These are phyloP conservation scores for Picea abies DNA, from an alignment of 83 land plant genomes.

Conservation along the genomic window DNA sequence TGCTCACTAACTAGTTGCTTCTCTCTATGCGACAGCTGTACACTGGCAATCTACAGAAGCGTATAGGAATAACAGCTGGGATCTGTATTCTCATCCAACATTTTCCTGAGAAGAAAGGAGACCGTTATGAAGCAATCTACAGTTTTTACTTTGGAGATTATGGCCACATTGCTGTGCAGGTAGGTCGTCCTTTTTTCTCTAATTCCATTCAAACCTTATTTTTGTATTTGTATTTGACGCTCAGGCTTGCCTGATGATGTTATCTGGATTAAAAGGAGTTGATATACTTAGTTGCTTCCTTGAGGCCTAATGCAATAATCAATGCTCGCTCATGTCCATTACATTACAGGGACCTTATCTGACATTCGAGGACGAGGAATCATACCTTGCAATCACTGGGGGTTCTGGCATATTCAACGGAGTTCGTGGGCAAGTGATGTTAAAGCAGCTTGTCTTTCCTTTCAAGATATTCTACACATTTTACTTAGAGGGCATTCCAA, in stretches of 20 bases:
- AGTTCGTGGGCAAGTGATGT: conserved; percentile 75
- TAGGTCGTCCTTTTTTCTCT: background rate
- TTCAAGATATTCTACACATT: conserved; percentile 91
- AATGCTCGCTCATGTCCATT: background rate
- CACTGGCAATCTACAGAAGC: conserved; percentile 27
- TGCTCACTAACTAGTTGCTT: no score
- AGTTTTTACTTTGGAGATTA: conserved; percentile 85
- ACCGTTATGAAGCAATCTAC: conserved; percentile 83
- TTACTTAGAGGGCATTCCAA: conserved; percentile 68
- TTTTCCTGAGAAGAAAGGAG: conserved; percentile 60
- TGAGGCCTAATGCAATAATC: no score
- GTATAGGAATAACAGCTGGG: conserved; percentile 73
- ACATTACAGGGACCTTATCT: conserved; percentile 73
- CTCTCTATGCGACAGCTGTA: no score
- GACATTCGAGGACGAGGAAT: conserved; percentile 60
- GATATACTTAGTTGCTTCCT: no score
- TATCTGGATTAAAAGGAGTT: no score
- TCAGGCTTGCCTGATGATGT: no score
- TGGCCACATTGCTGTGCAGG: conserved; percentile 70
- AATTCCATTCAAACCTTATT: no score
- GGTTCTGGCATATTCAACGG: conserved; percentile 86
- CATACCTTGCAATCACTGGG: conserved; percentile 77
- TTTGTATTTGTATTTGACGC: no score
- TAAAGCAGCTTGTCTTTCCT: conserved; percentile 81
- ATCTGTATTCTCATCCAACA: conserved; percentile 66